Percentiles rank a stretch among this genome's conserved stretches.
phyloP scores from a whole-genome alignment of 2,329 filamentous ascomycete genomes.

The Hypoxylon sp. region DNA sequence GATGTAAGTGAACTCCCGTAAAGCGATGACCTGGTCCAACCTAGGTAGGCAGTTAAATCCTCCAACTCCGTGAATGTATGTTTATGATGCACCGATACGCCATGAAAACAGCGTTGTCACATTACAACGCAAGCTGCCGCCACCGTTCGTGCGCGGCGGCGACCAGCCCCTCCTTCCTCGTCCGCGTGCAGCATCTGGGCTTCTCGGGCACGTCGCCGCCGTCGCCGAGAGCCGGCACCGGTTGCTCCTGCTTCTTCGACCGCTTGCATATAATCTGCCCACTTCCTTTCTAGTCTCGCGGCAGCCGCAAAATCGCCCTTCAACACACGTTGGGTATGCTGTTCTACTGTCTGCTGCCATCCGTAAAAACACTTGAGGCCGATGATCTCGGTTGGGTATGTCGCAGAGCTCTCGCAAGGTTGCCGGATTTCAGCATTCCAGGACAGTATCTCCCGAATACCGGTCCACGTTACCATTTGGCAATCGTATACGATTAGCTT shows the following conservation, averaged over 20 bases:
- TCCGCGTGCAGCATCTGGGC: constrained; percentile 84
- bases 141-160: constrained; percentile 75
- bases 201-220: constrained; percentile 83
- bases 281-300: constrained; percentile 85
- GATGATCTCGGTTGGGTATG: constrained; percentile 84
- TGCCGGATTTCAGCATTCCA: constrained; percentile 83
- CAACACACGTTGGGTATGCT: constrained; percentile 89
- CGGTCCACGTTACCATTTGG: constrained; percentile 91
- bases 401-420: constrained; percentile 59
- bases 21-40: constrained; percentile 25
- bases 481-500: constrained; percentile 91
- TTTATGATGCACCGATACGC: constrained; percentile 38
- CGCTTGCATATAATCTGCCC: constrained; percentile 94
- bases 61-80: constrained; percentile 30
- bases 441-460: constrained; percentile 86
- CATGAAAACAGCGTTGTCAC: constrained; percentile 61
- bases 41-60: constrained; percentile 15
- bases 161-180: constrained; percentile 79
- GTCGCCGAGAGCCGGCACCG: constrained; percentile 76
- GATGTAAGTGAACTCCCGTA: constrained; percentile 21
- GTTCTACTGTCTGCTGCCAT: constrained; percentile 94
- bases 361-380: constrained; percentile 93
- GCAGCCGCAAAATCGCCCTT: constrained; percentile 82
- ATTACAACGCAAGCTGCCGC: constrained; percentile 72
- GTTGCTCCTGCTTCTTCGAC: constrained; percentile 83